phyloP scores from a whole-genome alignment of 139 green algal species.

The Haematococcus sp. region DNA sequence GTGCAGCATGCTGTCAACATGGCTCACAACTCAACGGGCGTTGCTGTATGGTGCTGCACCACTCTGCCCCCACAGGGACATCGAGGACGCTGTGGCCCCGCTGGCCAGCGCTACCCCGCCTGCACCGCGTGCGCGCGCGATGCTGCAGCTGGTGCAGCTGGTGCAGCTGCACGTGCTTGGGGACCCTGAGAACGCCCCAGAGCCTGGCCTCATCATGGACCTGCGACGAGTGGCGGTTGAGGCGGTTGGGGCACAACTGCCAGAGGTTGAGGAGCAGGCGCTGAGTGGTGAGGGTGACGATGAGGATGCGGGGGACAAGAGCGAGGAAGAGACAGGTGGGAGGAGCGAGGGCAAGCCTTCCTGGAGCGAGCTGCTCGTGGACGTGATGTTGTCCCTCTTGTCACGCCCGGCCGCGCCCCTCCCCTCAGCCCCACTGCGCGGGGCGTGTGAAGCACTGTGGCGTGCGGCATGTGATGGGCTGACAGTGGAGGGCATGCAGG shows the following conservation, averaged over 20 bases:
- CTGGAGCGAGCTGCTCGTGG: conserved; percentile 78
- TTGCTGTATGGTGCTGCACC: no score
- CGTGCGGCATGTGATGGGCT: conserved; percentile 20
- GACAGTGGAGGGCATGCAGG: conserved; percentile 27
- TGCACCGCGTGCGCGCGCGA: conserved; percentile 10
- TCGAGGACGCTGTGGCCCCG: background rate
- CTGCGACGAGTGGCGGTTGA: conserved; percentile 34
- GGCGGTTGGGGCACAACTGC: conserved; percentile 23
- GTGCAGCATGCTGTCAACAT: no score
- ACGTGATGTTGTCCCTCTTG: conserved; percentile 73
- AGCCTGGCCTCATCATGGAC: conserved; percentile 49
- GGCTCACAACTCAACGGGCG: no score
- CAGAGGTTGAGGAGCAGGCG: conserved; percentile 23
- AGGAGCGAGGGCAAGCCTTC: conserved; percentile 4
- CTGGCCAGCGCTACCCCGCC: background rate
- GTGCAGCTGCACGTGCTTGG: conserved; percentile 63
- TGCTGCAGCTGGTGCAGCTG: conserved; percentile 50
- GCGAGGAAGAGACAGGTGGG: conserved; percentile 17
- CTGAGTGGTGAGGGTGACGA: conserved; percentile 8
- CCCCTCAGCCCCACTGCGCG: conserved; percentile 60
- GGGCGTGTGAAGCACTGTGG: conserved; percentile 68
- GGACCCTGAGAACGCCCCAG: conserved; percentile 37
- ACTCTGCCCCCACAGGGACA: conserved; percentile 2
- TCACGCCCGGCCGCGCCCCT: conserved; percentile 37
- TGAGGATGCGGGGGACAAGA: conserved; percentile 16